Conservation (phyloP, 345 rosid species). For the Angophora floribunda region DNA sequence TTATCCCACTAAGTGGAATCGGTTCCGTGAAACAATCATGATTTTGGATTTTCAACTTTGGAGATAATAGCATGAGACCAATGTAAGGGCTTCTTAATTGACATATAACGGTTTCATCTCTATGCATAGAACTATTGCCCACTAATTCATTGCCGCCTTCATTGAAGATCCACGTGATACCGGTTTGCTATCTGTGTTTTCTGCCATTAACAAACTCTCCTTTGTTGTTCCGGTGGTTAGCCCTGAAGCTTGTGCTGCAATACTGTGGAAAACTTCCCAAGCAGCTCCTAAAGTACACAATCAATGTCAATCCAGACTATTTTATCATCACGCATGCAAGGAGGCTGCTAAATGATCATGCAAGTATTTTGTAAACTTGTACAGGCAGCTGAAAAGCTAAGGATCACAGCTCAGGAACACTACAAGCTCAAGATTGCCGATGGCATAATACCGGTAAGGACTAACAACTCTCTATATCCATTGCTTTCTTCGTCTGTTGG, state of each 20-base stretch:
- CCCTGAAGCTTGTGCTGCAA: constrained; percentile 98
- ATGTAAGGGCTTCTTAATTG: background rate
- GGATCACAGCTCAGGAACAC: constrained; percentile 72
- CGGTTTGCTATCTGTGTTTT: background rate
- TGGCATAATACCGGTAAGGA: constrained; percentile 71
- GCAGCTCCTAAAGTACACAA: constrained; percentile 68
- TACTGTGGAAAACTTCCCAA: constrained; percentile 85
- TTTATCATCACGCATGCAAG: background rate
- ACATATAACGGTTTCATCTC: background rate
- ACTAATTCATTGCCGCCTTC: background rate
- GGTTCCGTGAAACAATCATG: background rate
- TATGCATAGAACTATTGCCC: background rate
- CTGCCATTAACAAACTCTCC: background rate
- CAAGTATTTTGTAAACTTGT: background rate
- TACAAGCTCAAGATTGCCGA: constrained; percentile 70
- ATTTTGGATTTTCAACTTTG: background rate
- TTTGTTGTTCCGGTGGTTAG: constrained; percentile 24
- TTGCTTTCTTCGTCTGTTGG: background rate
- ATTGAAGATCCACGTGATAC: background rate
- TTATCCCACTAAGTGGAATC: background rate
- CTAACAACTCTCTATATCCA: background rate
- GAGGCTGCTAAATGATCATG: background rate
- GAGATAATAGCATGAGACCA: background rate
- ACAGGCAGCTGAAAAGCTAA: constrained; percentile 93
- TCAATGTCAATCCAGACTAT: background rate